phyloP scores from a whole-genome alignment of 1,284 basidiomycete species.

The Tilletia indica region DNA sequence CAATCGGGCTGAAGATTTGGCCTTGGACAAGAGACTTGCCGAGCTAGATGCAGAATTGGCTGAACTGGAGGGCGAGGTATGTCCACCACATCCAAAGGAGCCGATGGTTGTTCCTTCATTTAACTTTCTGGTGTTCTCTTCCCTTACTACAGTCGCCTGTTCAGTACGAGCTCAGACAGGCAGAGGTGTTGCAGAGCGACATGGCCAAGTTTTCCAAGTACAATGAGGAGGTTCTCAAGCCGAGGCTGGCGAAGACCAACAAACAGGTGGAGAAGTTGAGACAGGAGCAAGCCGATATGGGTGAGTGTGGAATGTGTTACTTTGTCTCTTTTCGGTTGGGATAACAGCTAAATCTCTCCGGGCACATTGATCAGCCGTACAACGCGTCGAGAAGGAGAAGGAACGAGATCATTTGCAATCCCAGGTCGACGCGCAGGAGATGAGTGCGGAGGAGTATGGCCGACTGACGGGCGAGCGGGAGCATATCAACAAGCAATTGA shows the following conservation, averaged over 20 bases:
- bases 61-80: slow-evolving; percentile 33
- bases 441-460: slow-evolving; percentile 51
- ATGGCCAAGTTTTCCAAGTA: slow-evolving; percentile 50
- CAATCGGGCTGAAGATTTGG: slow-evolving; percentile 23
- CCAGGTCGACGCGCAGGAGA: slow-evolving; percentile 47
- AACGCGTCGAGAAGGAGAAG: slow-evolving; percentile 30
- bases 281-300: slow-evolving; percentile 32
- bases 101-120: too few relatives aligned
- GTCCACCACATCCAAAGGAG: not conserved
- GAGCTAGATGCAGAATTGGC: slow-evolving; percentile 35
- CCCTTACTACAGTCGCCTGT: slow-evolving; percentile 36
- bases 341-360: not conserved
- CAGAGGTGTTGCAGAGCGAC: slow-evolving; percentile 45
- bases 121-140: not conserved
- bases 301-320: slow-evolving; percentile 19
- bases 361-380: not conserved
- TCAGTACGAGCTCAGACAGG: slow-evolving; percentile 34
- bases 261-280: slow-evolving; percentile 41
- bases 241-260: slow-evolving; percentile 48
- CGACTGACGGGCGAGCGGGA: slow-evolving; percentile 44
- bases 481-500: slow-evolving; percentile 39
- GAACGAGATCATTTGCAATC: slow-evolving; percentile 37
- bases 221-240: slow-evolving; percentile 47
- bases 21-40: slow-evolving; percentile 38
- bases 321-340: not conserved